Base-by-base conservation (phyloP, 495 filamentous ascomycete species). In the Penicillium bialowiezense region DNA sequence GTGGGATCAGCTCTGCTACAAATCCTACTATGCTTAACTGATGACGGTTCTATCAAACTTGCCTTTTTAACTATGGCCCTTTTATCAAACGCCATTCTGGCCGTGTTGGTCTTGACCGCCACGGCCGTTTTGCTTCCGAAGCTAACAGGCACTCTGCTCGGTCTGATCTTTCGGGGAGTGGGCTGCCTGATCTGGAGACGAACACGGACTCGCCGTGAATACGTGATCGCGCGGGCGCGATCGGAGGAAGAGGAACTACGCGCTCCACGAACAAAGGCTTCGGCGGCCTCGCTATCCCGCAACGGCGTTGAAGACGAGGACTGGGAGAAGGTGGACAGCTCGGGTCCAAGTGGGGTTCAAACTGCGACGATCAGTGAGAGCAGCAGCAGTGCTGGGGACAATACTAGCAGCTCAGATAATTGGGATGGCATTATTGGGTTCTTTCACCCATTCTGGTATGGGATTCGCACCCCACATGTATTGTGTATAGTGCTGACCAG, bases 371-470 rank as follows among this genome's bases (percentile, higher is more conserved):
- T 54, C 41, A 47, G 73, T 53, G 69, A 55, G n/a, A 66, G 67
- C 56, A 73, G 63, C 5, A 39, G 41, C 21, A 33, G 34, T 15
- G 36, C 41, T 20, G 41, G 52, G 26, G 37, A 50, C 14, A 50
- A 21, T 8, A 28, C 17, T 10, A 10, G 5, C 17, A 38, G 33
- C 7, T 14, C 48, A 8, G 63, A 74, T 44, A 81, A 87, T 10
- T 95, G 87, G 87, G 74, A 85, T 53, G 91, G 91, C 5, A 69
- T 96, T 23, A 82, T 96, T 32, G 93, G 91, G 14, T 97, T 98
- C 79, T 95, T 98, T 60, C 93, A 98, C 64, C 93, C 93, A 8
- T 97, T 95, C 68, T 96, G 90, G 87, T 90, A 69, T 44, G 78
- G 18, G 39, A 18, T 35, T 19, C 40, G 29, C 37, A 34, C 29